A percentile compares a stretch with the other conserved stretches of the same genome.
phyloP scores from a whole-genome alignment of 2,329 filamentous ascomycete species.

The Epichloe sp. region DNA sequence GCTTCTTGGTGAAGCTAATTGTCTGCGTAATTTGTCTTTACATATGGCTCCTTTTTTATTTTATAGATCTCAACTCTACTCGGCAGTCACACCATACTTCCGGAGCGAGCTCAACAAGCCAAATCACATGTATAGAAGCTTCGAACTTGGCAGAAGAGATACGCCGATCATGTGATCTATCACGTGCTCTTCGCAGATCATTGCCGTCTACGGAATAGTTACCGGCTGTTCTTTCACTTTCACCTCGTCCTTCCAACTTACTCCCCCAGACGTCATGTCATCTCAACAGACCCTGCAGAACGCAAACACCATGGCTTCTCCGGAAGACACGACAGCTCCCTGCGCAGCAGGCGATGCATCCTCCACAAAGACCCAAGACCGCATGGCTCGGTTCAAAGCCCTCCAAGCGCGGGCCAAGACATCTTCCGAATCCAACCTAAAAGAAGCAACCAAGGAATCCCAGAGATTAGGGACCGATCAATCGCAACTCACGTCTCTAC shows the following conservation, averaged over 20 bases:
- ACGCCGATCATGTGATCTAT: neutral
- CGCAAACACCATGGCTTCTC: neutral
- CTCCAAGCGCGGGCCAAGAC: slow-evolving; percentile 69
- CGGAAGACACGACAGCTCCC: neutral
- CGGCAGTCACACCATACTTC: neutral
- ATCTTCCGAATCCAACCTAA: slow-evolving; percentile 61
- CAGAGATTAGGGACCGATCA: slow-evolving; percentile 69
- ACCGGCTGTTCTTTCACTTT: neutral
- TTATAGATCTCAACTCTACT: neutral
- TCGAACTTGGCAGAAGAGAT: neutral
- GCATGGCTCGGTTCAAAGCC: slow-evolving; percentile 73
- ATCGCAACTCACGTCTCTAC: slow-evolving; percentile 61
- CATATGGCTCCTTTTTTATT: no score
- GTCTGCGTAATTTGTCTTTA: neutral
- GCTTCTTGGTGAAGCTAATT: neutral
- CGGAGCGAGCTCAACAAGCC: no score
- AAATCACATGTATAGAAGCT: no score
- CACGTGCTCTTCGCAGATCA: neutral
- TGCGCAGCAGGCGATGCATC: slow-evolving; percentile 11
- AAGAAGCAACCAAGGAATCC: slow-evolving; percentile 73
- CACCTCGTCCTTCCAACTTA: neutral
- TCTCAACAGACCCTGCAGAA: neutral
- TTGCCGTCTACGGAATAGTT: neutral
- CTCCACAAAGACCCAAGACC: slow-evolving; percentile 43
- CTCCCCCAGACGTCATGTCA: neutral